These are phyloP conservation scores for Haberlea rhodopensis DNA, from an alignment of 257 asterid genomes.

Conservation along the genomic window DNA sequence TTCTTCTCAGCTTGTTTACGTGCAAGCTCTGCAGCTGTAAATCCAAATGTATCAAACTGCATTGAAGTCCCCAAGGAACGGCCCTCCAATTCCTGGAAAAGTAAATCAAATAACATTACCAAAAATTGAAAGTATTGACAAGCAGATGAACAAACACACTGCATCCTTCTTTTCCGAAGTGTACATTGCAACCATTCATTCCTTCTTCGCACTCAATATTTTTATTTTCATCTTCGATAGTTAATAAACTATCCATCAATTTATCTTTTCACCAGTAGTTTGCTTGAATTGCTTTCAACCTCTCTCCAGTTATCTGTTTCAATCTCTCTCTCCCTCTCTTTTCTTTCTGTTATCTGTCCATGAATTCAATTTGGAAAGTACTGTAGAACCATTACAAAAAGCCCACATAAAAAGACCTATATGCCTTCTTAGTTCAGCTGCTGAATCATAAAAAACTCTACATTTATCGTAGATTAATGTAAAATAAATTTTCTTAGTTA, in stretches of 20 bases:
- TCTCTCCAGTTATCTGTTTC: background rate
- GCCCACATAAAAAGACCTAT: background rate
- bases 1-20: slow-evolving; percentile 89
- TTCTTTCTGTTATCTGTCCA: background rate
- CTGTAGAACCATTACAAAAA: background rate
- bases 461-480: no score
- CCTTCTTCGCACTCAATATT: background rate
- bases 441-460: background rate
- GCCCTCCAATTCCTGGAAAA: slow-evolving; percentile 76
- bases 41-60: slow-evolving; percentile 94
- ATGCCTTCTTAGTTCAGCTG: slow-evolving; percentile 1
- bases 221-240: background rate
- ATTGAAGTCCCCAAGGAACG: slow-evolving; percentile 66
- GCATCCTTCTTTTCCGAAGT: background rate
- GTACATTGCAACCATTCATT: background rate
- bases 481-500: no score
- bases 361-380: background rate
- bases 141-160: background rate
- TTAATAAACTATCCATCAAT: background rate
- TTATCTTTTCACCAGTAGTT: background rate
- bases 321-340: background rate
- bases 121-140: background rate
- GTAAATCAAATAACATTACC: slow-evolving; percentile 13
- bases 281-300: background rate
- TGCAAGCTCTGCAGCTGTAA: slow-evolving; percentile 82